phyloP scores from a whole-genome alignment of 148 eudicot species.

The Rhododendron molle region DNA sequence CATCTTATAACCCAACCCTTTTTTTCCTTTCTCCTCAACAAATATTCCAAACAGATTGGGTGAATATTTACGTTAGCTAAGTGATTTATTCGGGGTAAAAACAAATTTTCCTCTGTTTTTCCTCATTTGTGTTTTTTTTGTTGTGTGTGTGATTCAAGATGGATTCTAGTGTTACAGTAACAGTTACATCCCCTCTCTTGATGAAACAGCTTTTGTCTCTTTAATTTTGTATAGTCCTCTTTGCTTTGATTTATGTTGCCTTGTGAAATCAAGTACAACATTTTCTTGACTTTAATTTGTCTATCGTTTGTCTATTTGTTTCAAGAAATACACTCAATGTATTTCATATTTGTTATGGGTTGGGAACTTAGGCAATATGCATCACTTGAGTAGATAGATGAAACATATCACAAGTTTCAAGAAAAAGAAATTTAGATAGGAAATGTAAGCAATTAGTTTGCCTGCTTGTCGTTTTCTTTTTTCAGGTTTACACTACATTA shows the following conservation, averaged over 20 bases:
- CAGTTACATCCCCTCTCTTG: neutral
- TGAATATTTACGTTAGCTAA: neutral
- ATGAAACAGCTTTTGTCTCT: neutral
- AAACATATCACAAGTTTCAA: neutral
- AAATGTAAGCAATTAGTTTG: neutral
- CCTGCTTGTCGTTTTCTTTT: neutral
- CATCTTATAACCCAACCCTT: too few relatives aligned
- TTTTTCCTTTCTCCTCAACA: too few relatives aligned
- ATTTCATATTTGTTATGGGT: too few relatives aligned
- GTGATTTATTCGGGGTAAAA: too few relatives aligned
- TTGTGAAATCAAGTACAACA: neutral
- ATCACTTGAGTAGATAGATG: neutral
- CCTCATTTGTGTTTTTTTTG: neutral
- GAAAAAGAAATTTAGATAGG: neutral
- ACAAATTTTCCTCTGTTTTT: neutral
- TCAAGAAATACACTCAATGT: too few relatives aligned
- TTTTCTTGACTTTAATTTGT: neutral
- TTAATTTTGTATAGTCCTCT: neutral
- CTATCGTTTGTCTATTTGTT: too few relatives aligned
- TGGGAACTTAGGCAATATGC: neutral
- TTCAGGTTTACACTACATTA: neutral
- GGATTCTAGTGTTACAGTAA: neutral
- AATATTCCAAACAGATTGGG: too few relatives aligned
- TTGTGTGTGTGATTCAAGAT: neutral
- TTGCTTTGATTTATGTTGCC: neutral